These are phyloP conservation scores for Stemphylium beticola DNA, from an alignment of 2,329 filamentous ascomycete species.

Conservation along the genomic window DNA sequence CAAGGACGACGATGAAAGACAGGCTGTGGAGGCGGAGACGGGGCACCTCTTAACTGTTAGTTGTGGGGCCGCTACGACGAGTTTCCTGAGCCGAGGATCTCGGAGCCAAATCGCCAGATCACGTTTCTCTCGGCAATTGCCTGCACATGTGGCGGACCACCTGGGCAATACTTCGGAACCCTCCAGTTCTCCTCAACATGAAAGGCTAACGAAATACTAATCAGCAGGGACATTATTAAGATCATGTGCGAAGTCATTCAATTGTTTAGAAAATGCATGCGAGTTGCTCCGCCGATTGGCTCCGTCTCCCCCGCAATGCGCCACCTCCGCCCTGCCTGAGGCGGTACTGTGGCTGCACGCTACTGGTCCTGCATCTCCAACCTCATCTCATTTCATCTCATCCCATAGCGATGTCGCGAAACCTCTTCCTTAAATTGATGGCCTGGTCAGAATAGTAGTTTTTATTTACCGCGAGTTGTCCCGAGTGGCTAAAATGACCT, in stretches of 20 bases:
- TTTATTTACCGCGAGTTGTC: no score
- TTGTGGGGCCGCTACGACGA: constrained; percentile 21
- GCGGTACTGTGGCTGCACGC: background rate
- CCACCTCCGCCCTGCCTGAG: background rate
- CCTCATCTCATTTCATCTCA: no score
- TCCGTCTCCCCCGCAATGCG: constrained; percentile 8
- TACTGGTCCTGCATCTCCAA: background rate
- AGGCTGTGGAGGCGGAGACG: constrained; percentile 23
- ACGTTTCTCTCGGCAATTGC: constrained; percentile 14
- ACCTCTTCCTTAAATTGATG: no score
- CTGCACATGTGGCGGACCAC: background rate
- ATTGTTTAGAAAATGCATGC: no score
- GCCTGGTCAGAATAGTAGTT: no score
- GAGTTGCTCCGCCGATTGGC: background rate
- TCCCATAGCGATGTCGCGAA: no score
- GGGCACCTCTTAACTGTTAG: constrained; percentile 16
- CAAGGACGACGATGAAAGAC: background rate
- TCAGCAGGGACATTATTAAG: no score
- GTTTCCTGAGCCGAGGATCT: constrained; percentile 16
- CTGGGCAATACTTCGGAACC: background rate
- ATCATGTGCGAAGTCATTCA: no score
- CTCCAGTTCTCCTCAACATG: background rate
- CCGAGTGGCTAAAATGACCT: no score
- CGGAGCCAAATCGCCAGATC: constrained; percentile 13
- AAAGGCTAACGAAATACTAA: background rate